A percentile compares a stretch with the other conserved stretches of the same genome.
phyloP scores from a whole-genome alignment of 2,329 filamentous ascomycete genomes.

The Elsinoe perseae region DNA sequence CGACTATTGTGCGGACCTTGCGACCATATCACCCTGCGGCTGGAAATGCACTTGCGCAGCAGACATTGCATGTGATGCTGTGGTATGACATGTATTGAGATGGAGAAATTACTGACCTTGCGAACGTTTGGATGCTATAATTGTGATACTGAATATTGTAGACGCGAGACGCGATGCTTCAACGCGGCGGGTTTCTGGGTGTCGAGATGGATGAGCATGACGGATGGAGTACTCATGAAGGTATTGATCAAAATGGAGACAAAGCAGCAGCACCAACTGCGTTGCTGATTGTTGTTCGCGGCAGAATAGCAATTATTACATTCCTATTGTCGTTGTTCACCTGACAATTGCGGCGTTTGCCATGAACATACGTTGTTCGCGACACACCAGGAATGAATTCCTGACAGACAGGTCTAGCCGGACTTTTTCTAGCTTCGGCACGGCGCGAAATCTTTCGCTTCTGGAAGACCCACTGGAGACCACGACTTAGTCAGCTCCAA shows the following conservation, averaged over 20 bases:
- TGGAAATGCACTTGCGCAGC: neutral
- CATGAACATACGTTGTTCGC: neutral
- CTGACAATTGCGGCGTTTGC: constrained; percentile 7
- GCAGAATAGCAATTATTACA: constrained; percentile 2
- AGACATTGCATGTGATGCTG: neutral
- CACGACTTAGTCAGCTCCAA: neutral
- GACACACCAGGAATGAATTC: neutral
- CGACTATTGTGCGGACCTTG: neutral
- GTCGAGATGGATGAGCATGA: neutral
- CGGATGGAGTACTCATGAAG: neutral
- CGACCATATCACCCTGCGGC: neutral
- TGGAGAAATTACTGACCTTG: neutral
- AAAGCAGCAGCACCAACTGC: constrained; percentile 4
- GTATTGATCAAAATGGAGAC: neutral
- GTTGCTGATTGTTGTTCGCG: constrained; percentile 2
- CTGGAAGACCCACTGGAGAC: too few relatives aligned
- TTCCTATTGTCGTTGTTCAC: constrained; percentile 9
- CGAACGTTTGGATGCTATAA: neutral
- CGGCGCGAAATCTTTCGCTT: neutral
- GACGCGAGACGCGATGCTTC: constrained; percentile 7
- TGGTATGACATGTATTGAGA: neutral
- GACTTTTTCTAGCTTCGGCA: neutral
- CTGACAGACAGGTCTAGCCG: neutral
- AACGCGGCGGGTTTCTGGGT: neutral
- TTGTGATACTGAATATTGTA: neutral